phyloP scores from a whole-genome alignment of 2,329 filamentous ascomycete species.

The Colletotrichum phormii region DNA sequence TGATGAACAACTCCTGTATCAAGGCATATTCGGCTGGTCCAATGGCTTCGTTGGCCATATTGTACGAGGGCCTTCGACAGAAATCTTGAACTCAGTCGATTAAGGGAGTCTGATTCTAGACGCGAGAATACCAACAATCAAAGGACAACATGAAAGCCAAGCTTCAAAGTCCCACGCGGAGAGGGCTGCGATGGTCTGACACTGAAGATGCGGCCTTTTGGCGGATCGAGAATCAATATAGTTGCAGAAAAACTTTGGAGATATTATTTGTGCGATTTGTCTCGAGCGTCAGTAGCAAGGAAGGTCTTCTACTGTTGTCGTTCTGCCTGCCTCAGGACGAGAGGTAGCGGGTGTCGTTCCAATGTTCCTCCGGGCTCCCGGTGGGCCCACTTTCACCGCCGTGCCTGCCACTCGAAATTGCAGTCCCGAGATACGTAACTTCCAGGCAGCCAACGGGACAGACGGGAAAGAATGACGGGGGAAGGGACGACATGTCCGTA shows the following conservation, averaged over 20 bases:
- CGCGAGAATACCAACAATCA: background rate
- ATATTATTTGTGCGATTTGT: background rate
- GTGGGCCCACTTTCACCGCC: background rate
- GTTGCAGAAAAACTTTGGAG: rapidly evolving
- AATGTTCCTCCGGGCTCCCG: background rate
- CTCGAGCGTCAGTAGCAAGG: too few species aligned
- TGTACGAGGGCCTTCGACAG: background rate
- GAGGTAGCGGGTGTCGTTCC: background rate
- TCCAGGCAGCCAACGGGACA: background rate
- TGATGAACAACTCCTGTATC: background rate
- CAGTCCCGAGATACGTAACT: background rate
- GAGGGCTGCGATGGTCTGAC: too few species aligned
- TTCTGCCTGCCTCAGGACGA: background rate
- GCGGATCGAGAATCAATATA: background rate
- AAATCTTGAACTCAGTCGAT: background rate
- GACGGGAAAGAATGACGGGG: background rate
- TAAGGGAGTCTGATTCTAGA: background rate
- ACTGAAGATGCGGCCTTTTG: background rate
- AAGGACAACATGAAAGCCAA: background rate
- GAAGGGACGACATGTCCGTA: background rate
- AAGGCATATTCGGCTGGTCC: constrained; percentile 10
- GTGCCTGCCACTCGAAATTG: background rate
- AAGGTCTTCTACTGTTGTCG: background rate
- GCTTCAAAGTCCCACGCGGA: background rate
- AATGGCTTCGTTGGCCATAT: background rate